Base-by-base conservation (phyloP, 2,329 filamentous ascomycete species). In the Botrytis fabae region DNA sequence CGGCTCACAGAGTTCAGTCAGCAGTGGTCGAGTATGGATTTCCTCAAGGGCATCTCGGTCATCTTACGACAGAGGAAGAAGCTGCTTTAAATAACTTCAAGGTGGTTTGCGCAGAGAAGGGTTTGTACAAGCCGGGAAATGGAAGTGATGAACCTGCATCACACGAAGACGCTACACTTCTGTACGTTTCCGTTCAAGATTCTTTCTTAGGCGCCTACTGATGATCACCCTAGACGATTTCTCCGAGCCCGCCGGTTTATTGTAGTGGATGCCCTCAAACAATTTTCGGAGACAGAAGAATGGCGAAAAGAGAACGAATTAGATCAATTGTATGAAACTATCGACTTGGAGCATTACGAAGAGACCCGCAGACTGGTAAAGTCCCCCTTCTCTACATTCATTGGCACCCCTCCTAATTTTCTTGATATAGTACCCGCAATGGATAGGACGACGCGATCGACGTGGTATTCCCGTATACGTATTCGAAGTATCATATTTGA, bases 391-490 rank as follows among this genome's bases (percentile, higher is more conserved):
- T 64, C 72, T 32, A 42, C 42, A 51, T 80, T 71, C 80, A 76
- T 8, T 20, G 16, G 32, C 8, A 51, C 38, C 28, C 46, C 6
- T 51, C 71, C 74, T 74, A 77, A 76, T 71, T 71, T 62, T 60
- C 51, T 72, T 62, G 61, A 73, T 51, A 59, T 79, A 95, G 92
- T 97, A 97, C 80, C 94, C 95, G 38, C 94, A 97, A 89, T 98
- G 94, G 93, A 97, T 93, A 32, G 95, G 95, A 72, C 92, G 94
- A 76, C 90, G 95, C 77, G 95, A 98, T 83, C 92, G 90, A 78
- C 92, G 94, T 78, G 95, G 95, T 77, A 97, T 97, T 75, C 95
- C 95, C 12, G 87, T 98, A 78, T 98, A 96, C 83, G 89, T 98
- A 74, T 98, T 93, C 83, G 93, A 97, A 83, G 93, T 98, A 81